Base-by-base conservation (phyloP, 1,284 basidiomycete species). In the Earliella scabrosa region DNA sequence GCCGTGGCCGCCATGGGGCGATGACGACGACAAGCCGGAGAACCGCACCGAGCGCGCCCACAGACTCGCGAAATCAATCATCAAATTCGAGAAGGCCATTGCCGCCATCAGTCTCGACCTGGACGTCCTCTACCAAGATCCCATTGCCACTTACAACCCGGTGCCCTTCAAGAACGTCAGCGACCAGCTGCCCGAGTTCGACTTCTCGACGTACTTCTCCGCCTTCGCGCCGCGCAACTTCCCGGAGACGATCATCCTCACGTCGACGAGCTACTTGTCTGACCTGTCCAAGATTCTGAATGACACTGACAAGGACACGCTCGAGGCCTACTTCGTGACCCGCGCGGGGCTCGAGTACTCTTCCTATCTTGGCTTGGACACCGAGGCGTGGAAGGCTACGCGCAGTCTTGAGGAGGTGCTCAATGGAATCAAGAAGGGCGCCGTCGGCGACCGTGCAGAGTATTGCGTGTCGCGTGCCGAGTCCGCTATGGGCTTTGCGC, bases 81-180 rank as follows among this genome's bases (percentile, higher is more conserved):
- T 98, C 60, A 74, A 81, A 31, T 90, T 98, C 58, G 97, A 99
- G 75, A 80, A 81, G 50, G 78, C 83, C 63, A 75, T 99, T n/a
- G 92, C 94, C 0, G 76, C 86, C 51, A 90, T 91, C 6, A 93
- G 88, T 56, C 79, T 94, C 40, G 93, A 95, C 65, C 78, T 88
- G 85, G 88, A 90, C 63, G 74, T 83, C 23, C 69, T 89, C 20
- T 78, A 83, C 64, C 79, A 92, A 78, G 82, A 98, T 69, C 97
- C 96, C 0, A 77, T 93, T 52, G 88, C 81, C 44, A 91, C 93
- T 0, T 98, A 99, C 77, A 98, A 99, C 72, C 95, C 95, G 2
- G 81, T 83, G 43, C 75, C 81, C 0, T 76, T 93, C 56, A 78
- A 82, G 53, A 87, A 90, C 50, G 78, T 97, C 48, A 85, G 87